phyloP scores from a whole-genome alignment of 257 asterid species.

The Solanum sejunctum region DNA sequence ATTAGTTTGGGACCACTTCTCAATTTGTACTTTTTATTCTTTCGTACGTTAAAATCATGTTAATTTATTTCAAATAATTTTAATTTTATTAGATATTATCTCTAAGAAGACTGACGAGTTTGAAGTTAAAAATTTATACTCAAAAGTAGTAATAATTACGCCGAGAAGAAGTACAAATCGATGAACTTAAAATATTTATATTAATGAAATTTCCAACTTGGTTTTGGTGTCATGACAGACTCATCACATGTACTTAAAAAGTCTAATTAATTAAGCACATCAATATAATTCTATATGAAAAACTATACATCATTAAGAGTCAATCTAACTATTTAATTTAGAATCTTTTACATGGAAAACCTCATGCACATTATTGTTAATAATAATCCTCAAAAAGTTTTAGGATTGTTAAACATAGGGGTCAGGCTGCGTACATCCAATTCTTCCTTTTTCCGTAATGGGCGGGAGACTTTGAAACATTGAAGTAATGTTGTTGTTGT shows the following conservation, averaged over 20 bases:
- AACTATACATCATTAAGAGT: not conserved
- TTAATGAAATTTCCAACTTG: not conserved
- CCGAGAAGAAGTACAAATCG: not conserved
- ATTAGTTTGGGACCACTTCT: not conserved
- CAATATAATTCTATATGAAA: not conserved
- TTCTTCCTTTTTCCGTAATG: no score
- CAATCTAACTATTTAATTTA: not conserved
- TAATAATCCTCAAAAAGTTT: not conserved
- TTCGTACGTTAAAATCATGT: not conserved
- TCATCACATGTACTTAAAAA: not conserved
- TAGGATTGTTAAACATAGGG: no score
- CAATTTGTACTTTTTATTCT: not conserved
- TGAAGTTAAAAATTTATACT: not conserved
- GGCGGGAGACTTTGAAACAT: no score
- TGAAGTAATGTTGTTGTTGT: no score
- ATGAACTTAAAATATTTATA: not conserved
- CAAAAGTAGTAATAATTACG: not conserved
- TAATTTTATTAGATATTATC: not conserved
- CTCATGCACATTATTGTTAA: not conserved
- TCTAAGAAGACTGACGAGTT: not conserved
- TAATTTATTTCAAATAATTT: not conserved
- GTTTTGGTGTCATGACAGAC: not conserved
- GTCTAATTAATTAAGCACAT: not conserved
- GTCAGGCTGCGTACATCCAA: no score
- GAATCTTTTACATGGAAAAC: not conserved